Base-by-base conservation (phyloP, 371 early-diverging fungal species). In the Mortierella sp. region DNA sequence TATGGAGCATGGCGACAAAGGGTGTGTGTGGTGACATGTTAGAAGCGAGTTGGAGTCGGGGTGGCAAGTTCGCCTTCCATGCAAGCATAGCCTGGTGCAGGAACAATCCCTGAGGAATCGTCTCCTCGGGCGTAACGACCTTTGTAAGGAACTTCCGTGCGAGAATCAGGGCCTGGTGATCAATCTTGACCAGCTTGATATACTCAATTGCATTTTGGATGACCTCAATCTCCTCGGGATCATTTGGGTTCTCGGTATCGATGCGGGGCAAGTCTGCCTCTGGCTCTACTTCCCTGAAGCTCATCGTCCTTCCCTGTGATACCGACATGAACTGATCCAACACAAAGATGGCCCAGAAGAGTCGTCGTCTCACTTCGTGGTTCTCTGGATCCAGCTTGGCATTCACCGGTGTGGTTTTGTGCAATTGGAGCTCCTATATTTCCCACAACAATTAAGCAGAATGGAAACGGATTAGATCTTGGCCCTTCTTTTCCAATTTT, bases 1-100 rank as follows among this genome's bases (percentile, higher is more conserved):
- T 70, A 37, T 80, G 80, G 15, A 87, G 70, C 61, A 81, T 81
- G 21, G 70, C 86, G 69, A 75, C 73, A 53, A 78, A 79, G 39
- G 70, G 80, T 12, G 66, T 75, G 44, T 61, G 81, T 6, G 69
- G 58, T 14, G 70, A 57, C 60, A 60, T 76, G 55, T 61, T 76
- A 50, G 70, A 26, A 3, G 78, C 58, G 17, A 76, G 50, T 32
- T 70, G 70, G 23, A 76, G 78, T 47, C 78, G 70, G 37, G 70
- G 19, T 0, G 78, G 78, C n/a, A 76, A 47, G 47, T 70, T 76
- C 37, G 52, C 61, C 43, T 76, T 76, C 78, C 78, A 76, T n/a
- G 61, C 51, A 12, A 70, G 52, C 70, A 70, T 60, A 26, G 78
- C 70, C 37, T 76, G 78, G 15, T 69, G 70, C 19, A 76, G 49